phyloP scores from a whole-genome alignment of 345 rosid species.

The Salix viminalis region DNA sequence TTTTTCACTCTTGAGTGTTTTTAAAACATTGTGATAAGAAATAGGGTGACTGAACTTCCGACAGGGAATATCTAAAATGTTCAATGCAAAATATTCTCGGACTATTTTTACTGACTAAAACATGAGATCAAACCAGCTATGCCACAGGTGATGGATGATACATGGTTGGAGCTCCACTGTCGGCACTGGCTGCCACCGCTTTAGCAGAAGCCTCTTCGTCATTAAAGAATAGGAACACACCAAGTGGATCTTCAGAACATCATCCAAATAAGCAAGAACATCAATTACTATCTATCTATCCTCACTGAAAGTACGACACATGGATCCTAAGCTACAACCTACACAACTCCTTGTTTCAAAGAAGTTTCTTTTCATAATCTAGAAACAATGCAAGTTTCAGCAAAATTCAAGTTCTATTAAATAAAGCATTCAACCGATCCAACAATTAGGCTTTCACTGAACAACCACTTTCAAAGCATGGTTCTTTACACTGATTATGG shows the following conservation, averaged over 20 bases:
- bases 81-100: not conserved
- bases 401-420: not conserved
- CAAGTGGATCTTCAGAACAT: no score
- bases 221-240: no score
- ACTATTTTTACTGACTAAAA: slow-evolving; percentile 17
- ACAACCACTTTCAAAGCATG: not conserved
- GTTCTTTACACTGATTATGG: not conserved
- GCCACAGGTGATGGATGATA: slow-evolving; percentile 26
- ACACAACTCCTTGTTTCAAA: no score
- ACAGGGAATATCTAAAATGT: not conserved
- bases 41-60: not conserved
- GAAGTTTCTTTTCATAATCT: not conserved
- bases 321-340: no score
- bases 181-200: slow-evolving; percentile 58
- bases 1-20: not conserved
- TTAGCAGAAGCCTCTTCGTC: slow-evolving; percentile 77
- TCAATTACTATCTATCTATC: no score
- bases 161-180: slow-evolving; percentile 83
- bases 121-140: slow-evolving; percentile 26
- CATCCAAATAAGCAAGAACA: no score
- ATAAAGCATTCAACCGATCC: not conserved
- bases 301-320: no score
- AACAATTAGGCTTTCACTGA: not conserved
- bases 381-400: not conserved
- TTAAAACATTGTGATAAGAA: not conserved